Evolutionary conservation across 2,329 filamentous ascomycete species (phyloP), one percentile per base, ranked within the genome.

Genomic region (Aspergillus pseudotamarii): DNA sequence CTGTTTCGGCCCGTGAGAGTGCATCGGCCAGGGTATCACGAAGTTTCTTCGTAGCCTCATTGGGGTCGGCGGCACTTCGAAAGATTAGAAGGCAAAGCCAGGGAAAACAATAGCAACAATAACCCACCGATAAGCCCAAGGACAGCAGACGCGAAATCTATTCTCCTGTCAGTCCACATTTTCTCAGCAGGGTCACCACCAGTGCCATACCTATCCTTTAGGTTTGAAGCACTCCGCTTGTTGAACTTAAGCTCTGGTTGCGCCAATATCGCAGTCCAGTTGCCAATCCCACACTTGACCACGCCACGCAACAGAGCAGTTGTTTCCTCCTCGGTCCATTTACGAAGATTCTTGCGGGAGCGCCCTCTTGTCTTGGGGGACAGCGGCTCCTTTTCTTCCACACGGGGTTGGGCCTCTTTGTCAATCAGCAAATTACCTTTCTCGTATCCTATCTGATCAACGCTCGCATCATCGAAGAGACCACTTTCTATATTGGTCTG

Each of bases 311-410:
- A 76, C 30, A 90, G 73, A 66, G 85, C 80, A 32, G 79, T 80
- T 0, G 87, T 89, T 73, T 90, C 88, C 65, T 86, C 79, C n/a
- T 88, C 83, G 1, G 84, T 84, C 88, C 88, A 90, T 67, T 76
- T 81, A 60, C 79, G 74, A 16, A 81, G 61, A 65, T 82, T 85
- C 60, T 85, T 87, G 53, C 81, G 78, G 50, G 81, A 80, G 57
- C 80, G 79, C 38, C 72, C 72, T 32, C 70, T 71, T 32, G 71
- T 70, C 61, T 76, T 78, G 2, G 71, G 73, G n/a, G 73, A 76
- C 57, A 75, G 58, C 2, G 73, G 72, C 45, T 66, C 68, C 57
- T 70, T 64, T 32, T 58, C 70, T 36, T 60, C 64, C 11, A 46
- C 56, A 9, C 57, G 55, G 53, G 59, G 58, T 36, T 53, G 59